Conservation (phyloP, 1,139 yeast genomes). For the Candida sp. region DNA sequence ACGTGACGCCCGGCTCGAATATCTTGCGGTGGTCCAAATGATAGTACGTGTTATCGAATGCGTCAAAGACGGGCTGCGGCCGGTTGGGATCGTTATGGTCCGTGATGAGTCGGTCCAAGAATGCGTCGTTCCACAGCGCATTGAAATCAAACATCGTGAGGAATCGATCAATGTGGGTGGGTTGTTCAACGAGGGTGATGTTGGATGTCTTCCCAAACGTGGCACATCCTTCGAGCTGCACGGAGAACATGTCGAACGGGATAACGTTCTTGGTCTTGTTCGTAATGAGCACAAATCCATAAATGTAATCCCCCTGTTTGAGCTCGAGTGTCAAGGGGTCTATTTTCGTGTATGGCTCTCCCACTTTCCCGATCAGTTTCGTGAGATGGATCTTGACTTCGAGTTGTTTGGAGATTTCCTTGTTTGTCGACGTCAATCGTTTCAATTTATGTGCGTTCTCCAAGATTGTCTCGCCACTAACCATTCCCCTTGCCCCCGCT, state of each 20-base stretch:
- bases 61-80: slow-evolving; percentile 27
- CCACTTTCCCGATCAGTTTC: slow-evolving; percentile 32
- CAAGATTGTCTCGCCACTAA: slow-evolving; percentile 26
- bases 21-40: slow-evolving; percentile 31
- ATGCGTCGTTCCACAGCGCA: slow-evolving; percentile 47
- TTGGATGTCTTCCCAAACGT: slow-evolving; percentile 22
- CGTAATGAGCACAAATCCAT: slow-evolving; percentile 41
- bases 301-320: slow-evolving; percentile 43
- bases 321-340: slow-evolving; percentile 36
- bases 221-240: slow-evolving; percentile 39
- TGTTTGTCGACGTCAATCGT: slow-evolving; percentile 33
- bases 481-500: background rate
- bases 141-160: slow-evolving; percentile 46
- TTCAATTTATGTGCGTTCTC: slow-evolving; percentile 42
- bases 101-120: slow-evolving; percentile 30
- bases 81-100: slow-evolving; percentile 32
- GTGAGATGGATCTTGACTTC: slow-evolving; percentile 34
- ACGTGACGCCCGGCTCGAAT: slow-evolving; percentile 35
- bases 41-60: slow-evolving; percentile 33
- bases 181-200: slow-evolving; percentile 15
- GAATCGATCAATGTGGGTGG: slow-evolving; percentile 20
- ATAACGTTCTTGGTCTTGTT: slow-evolving; percentile 32
- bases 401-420: slow-evolving; percentile 29
- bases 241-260: slow-evolving; percentile 47
- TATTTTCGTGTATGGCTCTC: slow-evolving; percentile 30